Conservation (phyloP, 2,329 filamentous ascomycete species). For the Fusarium abutilonis region DNA sequence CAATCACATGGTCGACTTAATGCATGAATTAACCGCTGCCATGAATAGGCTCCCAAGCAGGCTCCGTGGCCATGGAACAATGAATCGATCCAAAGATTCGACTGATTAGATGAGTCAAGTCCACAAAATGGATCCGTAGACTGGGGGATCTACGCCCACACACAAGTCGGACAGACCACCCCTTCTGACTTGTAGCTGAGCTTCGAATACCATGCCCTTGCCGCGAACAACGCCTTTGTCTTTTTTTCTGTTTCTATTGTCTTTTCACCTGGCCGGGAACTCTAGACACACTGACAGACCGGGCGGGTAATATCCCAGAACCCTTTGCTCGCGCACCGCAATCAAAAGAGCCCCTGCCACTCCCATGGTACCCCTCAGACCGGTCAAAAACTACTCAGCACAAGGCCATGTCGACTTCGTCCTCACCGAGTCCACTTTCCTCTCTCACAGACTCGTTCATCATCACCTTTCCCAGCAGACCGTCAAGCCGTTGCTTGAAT, state of each 20-base stretch:
- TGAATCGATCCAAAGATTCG: constrained; percentile 35
- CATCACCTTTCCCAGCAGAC: constrained; percentile 47
- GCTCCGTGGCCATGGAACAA: constrained; percentile 41
- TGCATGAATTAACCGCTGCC: constrained; percentile 34
- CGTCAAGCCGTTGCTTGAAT: constrained; percentile 44
- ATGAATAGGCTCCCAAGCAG: constrained; percentile 40
- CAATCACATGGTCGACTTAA: constrained; percentile 44
- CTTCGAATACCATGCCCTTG: constrained; percentile 22
- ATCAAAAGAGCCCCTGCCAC: constrained; percentile 44
- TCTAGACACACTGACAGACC: constrained; percentile 42
- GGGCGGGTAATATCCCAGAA: constrained; percentile 39
- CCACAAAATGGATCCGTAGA: constrained; percentile 1
- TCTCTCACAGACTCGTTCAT: constrained; percentile 51
- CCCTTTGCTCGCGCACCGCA: constrained; percentile 39
- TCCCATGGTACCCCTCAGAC: constrained; percentile 54
- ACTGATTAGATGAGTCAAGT: constrained; percentile 33
- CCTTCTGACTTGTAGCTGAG: constrained; percentile 22
- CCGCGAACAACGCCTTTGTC: constrained; percentile 22
- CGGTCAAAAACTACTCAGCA: constrained; percentile 56
- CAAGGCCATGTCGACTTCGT: constrained; percentile 49
- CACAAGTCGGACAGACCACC: constrained; percentile 36
- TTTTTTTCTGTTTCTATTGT: constrained; percentile 16
- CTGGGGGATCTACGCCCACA: constrained; percentile 20
- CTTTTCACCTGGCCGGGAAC: constrained; percentile 41
- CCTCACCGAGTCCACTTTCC: constrained; percentile 55